phyloP scores from a whole-genome alignment of 2,329 filamentous ascomycete species.

The Neopestalotiopsis sp. region DNA sequence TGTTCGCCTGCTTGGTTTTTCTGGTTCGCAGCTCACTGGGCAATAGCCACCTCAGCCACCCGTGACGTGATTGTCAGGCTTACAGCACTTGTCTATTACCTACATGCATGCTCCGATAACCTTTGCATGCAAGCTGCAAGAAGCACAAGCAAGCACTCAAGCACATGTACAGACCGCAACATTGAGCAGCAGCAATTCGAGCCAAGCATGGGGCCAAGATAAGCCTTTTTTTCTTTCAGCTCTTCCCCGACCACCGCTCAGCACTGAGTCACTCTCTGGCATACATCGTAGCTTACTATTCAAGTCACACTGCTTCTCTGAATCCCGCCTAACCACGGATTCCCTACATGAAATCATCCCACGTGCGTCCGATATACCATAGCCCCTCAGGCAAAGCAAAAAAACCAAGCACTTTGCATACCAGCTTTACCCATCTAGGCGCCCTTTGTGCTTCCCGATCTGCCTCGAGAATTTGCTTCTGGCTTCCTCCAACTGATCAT shows the following conservation, averaged over 20 bases:
- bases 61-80: not conserved
- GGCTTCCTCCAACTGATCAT: not conserved
- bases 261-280: not conserved
- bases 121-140: not conserved
- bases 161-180: not conserved
- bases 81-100: too few species aligned
- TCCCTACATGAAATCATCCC: not conserved
- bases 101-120: not conserved
- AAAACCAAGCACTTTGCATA: not conserved
- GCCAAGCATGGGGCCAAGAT: not conserved
- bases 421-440: not conserved
- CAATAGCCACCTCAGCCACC: not conserved
- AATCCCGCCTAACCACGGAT: not conserved
- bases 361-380: conserved; percentile 10
- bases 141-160: not conserved
- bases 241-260: not conserved
- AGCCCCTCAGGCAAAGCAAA: not conserved
- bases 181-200: too few species aligned
- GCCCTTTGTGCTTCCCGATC: not conserved
- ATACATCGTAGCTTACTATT: not conserved
- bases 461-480: not conserved
- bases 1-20: not conserved
- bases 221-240: not conserved
- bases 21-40: not conserved
- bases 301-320: not conserved